A percentile compares a stretch with the other conserved stretches of the same genome.
Evolutionary conservation across 345 rosid species (phyloP).

Genomic region (Aurinia saxatilis): DNA sequence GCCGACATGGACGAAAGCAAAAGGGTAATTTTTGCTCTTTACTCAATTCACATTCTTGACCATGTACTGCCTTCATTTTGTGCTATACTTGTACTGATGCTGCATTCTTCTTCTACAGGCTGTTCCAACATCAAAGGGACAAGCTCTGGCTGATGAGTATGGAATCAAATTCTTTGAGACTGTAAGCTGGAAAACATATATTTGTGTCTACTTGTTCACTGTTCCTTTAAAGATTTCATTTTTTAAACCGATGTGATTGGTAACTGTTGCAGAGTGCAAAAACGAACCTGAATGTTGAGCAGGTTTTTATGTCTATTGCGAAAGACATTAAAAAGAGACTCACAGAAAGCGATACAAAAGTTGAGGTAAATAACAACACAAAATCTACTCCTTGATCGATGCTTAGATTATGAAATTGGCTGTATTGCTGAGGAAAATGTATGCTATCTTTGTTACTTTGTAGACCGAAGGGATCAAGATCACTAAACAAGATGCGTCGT

Average conservation of each 20-base stretch:
- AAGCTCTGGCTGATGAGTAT: constrained; percentile 54
- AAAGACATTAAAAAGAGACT: constrained; percentile 53
- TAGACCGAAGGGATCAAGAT: constrained; percentile 66
- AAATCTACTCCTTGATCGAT: background rate
- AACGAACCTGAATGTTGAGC: constrained; percentile 52
- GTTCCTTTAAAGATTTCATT: background rate
- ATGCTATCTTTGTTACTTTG: background rate
- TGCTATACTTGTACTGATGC: background rate
- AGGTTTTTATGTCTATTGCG: constrained; percentile 47
- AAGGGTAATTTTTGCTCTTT: constrained; percentile 34
- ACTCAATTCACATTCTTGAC: background rate
- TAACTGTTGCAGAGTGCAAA: constrained; percentile 45
- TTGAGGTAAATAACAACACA: constrained; percentile 31
- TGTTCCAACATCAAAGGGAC: constrained; percentile 48
- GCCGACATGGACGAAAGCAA: constrained; percentile 72
- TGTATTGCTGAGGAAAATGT: background rate
- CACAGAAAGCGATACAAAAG: constrained; percentile 37
- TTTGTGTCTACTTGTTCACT: background rate
- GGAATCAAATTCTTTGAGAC: constrained; percentile 58
- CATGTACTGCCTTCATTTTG: background rate
- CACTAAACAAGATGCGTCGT: constrained; percentile 43
- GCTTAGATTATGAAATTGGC: constrained; percentile 1
- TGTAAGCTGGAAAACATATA: constrained; percentile 21
- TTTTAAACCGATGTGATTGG: background rate
- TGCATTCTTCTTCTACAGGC: constrained; percentile 28